phyloP scores from a whole-genome alignment of 2,329 filamentous ascomycete genomes.

The Pseudogymnoascus sp. region DNA sequence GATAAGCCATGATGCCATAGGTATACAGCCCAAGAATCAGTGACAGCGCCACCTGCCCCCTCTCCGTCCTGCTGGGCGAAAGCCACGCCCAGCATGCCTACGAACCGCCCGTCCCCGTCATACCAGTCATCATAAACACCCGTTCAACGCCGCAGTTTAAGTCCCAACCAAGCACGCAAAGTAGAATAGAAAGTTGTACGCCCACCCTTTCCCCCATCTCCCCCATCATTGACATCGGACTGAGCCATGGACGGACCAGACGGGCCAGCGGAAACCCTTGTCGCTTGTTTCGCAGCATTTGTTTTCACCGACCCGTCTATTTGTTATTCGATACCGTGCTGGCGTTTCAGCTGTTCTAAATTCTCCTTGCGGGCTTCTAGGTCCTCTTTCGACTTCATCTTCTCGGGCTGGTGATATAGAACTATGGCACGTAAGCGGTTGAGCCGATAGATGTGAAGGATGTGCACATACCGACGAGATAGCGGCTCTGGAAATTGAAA shows the following conservation, averaged over 20 bases:
- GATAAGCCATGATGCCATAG: conserved; percentile 1
- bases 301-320: conserved; percentile 58
- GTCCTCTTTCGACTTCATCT: conserved; percentile 88
- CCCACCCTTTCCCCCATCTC: conserved; percentile 17
- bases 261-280: conserved; percentile 39
- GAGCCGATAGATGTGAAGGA: conserved; percentile 7
- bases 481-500: conserved; percentile 99
- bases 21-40: conserved; percentile 4
- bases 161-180: conserved; percentile 16
- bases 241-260: conserved; percentile 38
- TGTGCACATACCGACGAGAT: conserved; percentile 76
- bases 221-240: conserved; percentile 14
- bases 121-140: conserved; percentile 10
- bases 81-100: not conserved
- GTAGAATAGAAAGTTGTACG: conserved; percentile 23
- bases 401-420: conserved; percentile 69
- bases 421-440: conserved; percentile 35
- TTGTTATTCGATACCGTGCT: conserved; percentile 98
- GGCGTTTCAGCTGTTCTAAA: conserved; percentile 95
- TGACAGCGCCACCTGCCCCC: conserved; percentile 5
- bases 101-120: conserved; percentile 4
- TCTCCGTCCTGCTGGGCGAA: conserved; percentile 1
- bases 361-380: conserved; percentile 89
- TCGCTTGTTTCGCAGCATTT: conserved; percentile 1
- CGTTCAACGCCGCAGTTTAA: conserved; percentile 9